Base-by-base conservation (phyloP, 306 rosid genomes). In the Inga oerstediana region DNA sequence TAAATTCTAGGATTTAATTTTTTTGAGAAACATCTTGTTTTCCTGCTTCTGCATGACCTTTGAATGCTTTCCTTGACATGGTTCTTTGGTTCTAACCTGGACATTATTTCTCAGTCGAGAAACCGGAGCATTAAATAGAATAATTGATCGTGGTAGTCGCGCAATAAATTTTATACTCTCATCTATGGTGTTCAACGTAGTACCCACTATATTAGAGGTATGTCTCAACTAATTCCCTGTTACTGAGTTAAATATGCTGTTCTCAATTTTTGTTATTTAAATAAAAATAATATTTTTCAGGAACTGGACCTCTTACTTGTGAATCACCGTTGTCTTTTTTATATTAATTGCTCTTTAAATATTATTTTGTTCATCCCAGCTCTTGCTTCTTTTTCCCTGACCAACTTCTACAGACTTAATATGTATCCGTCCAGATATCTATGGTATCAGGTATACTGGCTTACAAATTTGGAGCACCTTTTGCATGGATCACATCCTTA, bases 361-460 rank as follows among this genome's bases (percentile, higher is more conserved):
- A 72, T 79, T 84, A 76, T 35, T 71, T 74, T 56, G 48, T 82
- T 80, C 80, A 72, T 72, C 76, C 87, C 86, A 56, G 65, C 83
- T 81, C 66, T 79, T 64, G 76, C 83, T 84, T 89, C 74, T 45
- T 72, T 78, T 27, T 81, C 59, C 82, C 82, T 85, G 85, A 79
- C 84, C 78, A 82, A 84, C 54, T 83, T 88, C 83, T 74, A 83
- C 89, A 85, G 95, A 89, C 85, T 89, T 84, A 88, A 92, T 91
- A 84, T 86, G 82, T 88, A 46, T 88, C 87, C 84, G 56, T 94
- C 87, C 93, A 96, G 99, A 96, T 96, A 92, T 92, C 97, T 80
- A 88, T 96, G 98, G 99, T 96, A 86, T 87, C 99, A 77, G 99
- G 99, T 85, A 96, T 96, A 77, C 91, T 96, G 83, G 98, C 98